Percentiles rank a stretch among this genome's conserved stretches.
Evolutionary conservation across 1,284 basidiomycete genomes (phyloP).

Genomic region (Trametes pubescens): DNA sequence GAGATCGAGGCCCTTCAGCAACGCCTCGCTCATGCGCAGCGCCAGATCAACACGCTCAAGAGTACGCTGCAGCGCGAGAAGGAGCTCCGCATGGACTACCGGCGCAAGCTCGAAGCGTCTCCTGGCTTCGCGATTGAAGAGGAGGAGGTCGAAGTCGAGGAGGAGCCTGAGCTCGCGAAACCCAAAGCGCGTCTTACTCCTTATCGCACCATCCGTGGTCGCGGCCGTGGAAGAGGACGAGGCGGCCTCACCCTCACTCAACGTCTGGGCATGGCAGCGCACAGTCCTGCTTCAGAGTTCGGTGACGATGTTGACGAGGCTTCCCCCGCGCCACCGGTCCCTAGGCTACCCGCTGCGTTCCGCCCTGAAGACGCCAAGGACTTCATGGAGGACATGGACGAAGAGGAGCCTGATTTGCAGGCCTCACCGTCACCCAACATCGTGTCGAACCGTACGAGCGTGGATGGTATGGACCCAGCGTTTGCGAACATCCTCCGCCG

Average conservation of each 20-base stretch:
- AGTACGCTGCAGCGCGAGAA: conserved; percentile 82
- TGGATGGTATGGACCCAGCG: conserved; percentile 86
- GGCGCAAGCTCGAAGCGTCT: conserved; percentile 56
- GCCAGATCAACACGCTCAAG: conserved; percentile 83
- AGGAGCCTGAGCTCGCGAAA: conserved; percentile 48
- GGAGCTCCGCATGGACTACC: conserved; percentile 73
- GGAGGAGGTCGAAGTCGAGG: conserved; percentile 55
- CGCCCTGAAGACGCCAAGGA: conserved; percentile 52
- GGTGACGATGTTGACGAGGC: conserved; percentile 56
- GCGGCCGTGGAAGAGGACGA: conserved; percentile 53
- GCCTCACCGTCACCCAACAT: conserved; percentile 51
- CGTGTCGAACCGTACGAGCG: conserved; percentile 65
- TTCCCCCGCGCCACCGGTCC: conserved; percentile 58
- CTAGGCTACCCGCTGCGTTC: conserved; percentile 55
- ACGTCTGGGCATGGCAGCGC: conserved; percentile 65
- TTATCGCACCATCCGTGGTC: conserved; percentile 48
- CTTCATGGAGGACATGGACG: conserved; percentile 46
- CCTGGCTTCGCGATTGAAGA: conserved; percentile 49
- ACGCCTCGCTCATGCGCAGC: conserved; percentile 81
- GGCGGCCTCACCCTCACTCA: conserved; percentile 67
- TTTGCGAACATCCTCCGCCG: conserved; percentile 80
- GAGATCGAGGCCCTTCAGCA: conserved; percentile 84
- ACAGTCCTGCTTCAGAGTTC: conserved; percentile 60
- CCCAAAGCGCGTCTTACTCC: conserved; percentile 46
- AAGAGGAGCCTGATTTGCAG: conserved; percentile 43